Evolutionary conservation across 2,329 filamentous ascomycete genomes (phyloP).

Genomic region (Sporothrix pseudoabietina): DNA sequence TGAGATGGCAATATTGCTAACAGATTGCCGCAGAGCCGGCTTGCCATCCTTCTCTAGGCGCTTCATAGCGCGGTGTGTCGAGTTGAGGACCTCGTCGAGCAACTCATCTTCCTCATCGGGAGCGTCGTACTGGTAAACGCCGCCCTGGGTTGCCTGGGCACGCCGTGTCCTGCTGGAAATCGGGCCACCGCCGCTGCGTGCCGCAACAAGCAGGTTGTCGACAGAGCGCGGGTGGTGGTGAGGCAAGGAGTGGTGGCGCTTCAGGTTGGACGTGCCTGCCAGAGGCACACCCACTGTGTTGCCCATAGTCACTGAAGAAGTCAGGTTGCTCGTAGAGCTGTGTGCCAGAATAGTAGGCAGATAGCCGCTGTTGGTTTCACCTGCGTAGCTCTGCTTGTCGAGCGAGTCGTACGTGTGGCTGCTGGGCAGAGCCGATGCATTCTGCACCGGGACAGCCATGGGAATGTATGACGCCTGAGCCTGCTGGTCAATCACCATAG

Average conservation of each 20-base stretch:
- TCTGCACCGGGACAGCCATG: slow-evolving; percentile 39
- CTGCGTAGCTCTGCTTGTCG: slow-evolving; percentile 51
- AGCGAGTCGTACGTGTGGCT: slow-evolving; percentile 62
- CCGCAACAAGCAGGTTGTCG: slow-evolving; percentile 62
- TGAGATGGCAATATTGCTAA: slow-evolving; percentile 62
- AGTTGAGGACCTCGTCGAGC: slow-evolving; percentile 81
- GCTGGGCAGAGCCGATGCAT: slow-evolving; percentile 54
- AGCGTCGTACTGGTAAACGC: slow-evolving; percentile 84
- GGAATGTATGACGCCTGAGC: slow-evolving; percentile 30
- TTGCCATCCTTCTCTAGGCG: slow-evolving; percentile 63
- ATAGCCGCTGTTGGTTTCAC: slow-evolving; percentile 36
- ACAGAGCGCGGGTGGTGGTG: slow-evolving; percentile 65
- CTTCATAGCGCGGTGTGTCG: slow-evolving; percentile 73
- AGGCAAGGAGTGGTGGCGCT: slow-evolving; percentile 66
- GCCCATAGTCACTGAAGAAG: slow-evolving; percentile 35
- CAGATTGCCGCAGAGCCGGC: slow-evolving; percentile 61
- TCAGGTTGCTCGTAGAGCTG: slow-evolving; percentile 47
- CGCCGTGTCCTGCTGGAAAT: slow-evolving; percentile 79
- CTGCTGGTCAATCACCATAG: slow-evolving; percentile 71
- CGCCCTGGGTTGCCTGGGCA: slow-evolving; percentile 73
- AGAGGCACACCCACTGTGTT: slow-evolving; percentile 5
- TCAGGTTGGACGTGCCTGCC: slow-evolving; percentile 55
- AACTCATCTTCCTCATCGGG: slow-evolving; percentile 97
- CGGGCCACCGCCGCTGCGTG: slow-evolving; percentile 57
- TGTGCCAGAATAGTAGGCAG: slow-evolving; percentile 54